Percentiles rank a stretch among this genome's conserved stretches.
Conservation (phyloP, 2,329 filamentous ascomycete species). For the Botrytis cinerea region DNA sequence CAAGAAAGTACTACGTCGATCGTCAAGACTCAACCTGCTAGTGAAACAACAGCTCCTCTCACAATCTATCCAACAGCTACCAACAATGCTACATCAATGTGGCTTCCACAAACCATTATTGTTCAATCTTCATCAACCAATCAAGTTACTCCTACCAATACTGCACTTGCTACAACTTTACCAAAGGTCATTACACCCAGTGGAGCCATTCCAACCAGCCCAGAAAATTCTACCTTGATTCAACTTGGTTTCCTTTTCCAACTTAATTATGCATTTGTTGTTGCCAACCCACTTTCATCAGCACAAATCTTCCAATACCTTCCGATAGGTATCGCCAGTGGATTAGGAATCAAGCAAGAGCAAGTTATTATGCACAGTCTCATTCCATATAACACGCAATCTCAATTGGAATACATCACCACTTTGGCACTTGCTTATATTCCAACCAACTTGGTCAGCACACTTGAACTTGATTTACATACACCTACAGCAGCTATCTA, state of each 20-base stretch:
- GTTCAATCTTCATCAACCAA: slow-evolving; percentile 32
- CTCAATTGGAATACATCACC: slow-evolving; percentile 73
- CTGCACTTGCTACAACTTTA: slow-evolving; percentile 34
- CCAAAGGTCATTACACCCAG: slow-evolving; percentile 40
- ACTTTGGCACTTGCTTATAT: slow-evolving; percentile 78
- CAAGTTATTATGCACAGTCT: slow-evolving; percentile 70
- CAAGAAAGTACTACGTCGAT: not conserved
- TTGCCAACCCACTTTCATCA: slow-evolving; percentile 68
- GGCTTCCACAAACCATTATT: slow-evolving; percentile 32
- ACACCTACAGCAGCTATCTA: slow-evolving; percentile 75
- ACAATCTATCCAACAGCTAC: slow-evolving; percentile 36
- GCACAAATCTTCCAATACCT: slow-evolving; percentile 83
- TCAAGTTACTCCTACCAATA: slow-evolving; percentile 30
- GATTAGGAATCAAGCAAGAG: slow-evolving; percentile 50
- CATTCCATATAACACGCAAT: slow-evolving; percentile 72
- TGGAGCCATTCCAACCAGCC: slow-evolving; percentile 31
- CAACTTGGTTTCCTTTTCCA: slow-evolving; percentile 82
- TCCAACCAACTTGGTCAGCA: slow-evolving; percentile 67
- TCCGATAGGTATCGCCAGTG: slow-evolving; percentile 59
- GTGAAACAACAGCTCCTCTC: slow-evolving; percentile 23
- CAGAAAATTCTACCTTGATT: slow-evolving; percentile 66
- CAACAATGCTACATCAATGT: slow-evolving; percentile 35
- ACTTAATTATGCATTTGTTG: slow-evolving; percentile 84
- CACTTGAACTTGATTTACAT: slow-evolving; percentile 68
- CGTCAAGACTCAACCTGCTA: slow-evolving; percentile 18